Percentiles rank a stretch among this genome's conserved stretches.
phyloP scores from a whole-genome alignment of 129 eudicot genomes.

The Solidago caesia region DNA sequence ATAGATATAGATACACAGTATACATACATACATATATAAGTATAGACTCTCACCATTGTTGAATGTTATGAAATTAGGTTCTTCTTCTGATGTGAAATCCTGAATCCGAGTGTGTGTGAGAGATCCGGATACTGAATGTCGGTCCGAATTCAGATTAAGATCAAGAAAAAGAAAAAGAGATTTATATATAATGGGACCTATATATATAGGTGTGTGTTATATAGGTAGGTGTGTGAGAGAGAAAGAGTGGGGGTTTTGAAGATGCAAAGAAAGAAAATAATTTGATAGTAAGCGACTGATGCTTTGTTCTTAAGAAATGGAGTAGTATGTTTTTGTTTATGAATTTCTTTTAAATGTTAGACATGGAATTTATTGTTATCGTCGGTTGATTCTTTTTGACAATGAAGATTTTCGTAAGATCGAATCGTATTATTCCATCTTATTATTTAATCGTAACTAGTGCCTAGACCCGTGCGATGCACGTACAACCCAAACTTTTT shows the following conservation, averaged over 20 bases:
- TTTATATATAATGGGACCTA: conserved; percentile 26
- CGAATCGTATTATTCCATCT: too few species aligned
- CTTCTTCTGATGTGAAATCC: too few species aligned
- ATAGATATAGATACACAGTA: conserved; percentile 6
- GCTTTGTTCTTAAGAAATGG: conserved; percentile 26
- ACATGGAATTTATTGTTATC: not conserved
- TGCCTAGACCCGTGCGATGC: too few species aligned
- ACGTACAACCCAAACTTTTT: too few species aligned
- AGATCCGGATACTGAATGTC: too few species aligned
- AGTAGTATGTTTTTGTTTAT: not conserved
- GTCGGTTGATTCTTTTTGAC: too few species aligned
- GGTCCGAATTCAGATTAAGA: conserved; percentile 23
- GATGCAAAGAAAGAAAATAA: conserved; percentile 12
- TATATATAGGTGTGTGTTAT: conserved; percentile 24
- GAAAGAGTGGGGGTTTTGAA: conserved; percentile 19
- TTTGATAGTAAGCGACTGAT: conserved; percentile 23
- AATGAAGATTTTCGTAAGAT: too few species aligned
- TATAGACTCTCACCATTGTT: too few species aligned
- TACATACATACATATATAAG: conserved; percentile 26
- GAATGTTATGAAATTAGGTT: too few species aligned
- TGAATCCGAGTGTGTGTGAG: too few species aligned
- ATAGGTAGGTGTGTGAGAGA: conserved; percentile 7
- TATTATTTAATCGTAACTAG: too few species aligned
- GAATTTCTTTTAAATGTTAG: not conserved
- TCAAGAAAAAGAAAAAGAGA: conserved; percentile 1